Evolutionary conservation across 371 early-diverging fungal genomes (phyloP), one percentile per base, ranked within the genome.

Genomic region (Apophysomyces elegans): DNA sequence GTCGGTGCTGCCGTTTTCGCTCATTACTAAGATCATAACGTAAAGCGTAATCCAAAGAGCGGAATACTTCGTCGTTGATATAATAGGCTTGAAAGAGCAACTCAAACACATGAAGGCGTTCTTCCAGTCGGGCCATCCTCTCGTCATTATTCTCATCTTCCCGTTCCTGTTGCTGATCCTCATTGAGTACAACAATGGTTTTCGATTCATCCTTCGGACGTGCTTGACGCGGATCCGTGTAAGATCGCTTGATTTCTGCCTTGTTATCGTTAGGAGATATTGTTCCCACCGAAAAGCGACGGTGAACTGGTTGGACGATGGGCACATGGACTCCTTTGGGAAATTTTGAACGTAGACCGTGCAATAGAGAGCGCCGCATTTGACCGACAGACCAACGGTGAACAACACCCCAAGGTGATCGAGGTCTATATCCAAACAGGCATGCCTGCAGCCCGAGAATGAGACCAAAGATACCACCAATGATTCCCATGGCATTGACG

Each of bases 11-110:
- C 32, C 41, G 50, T 61, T 47, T 56, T 35, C 62, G 35, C 16
- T 6, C 50, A 47, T 14, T 61, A 61, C n/a, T 57, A 44, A 16
- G 38, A 65, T 54, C 60, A n/a, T 7, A 44, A 6, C 47, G 46
- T 32, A 71, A 39, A 0, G 72, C 72, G 35, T 62, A 46, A 11
- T 66, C 72, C 7, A 73, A 56, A 1, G 77, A 76, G 21, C 63
- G 69, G 37, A 77, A 77, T 9, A 77, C 69, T 62, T 77, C 77
- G 57, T 77, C 77, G 44, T 77, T 66, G 32, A 77, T 71, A 44
- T 77, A 77, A 59, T 77, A 77, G 1, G 77, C 77, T 54, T 77
- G 73, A 58, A 77, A 74, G 12, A 77, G 21, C 11, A 74, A 18
- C n/a, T 77, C 77, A 64, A 77, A 68, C 1, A 77, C 63, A 57